Evolutionary conservation across 805 yeast species (phyloP), one percentile per base, ranked within the genome.

Genomic region (Kluyveromyces siamensis): DNA sequence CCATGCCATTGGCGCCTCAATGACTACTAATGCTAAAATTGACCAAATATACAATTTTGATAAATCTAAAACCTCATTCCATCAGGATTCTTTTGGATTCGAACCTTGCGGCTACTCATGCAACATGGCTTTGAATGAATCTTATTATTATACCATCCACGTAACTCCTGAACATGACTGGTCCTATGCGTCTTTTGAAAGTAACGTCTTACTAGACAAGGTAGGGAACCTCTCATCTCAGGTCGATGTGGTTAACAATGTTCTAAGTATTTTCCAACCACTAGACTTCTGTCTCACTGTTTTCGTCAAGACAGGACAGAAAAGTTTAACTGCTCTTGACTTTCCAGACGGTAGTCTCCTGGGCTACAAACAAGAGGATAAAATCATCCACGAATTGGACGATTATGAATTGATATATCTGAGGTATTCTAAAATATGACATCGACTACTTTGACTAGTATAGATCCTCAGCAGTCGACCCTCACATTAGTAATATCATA

Each of bases 111-210:
- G 99, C 8, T 91, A 81, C 61, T 87, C 96, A 2, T 87, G 96
- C 41, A 91, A 91, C 66, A 83, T 95, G 17, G 72, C 90, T 37
- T 65, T 84, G 41, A 72, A 79, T 41, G 77, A 73, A 40, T 74
- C 76, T 56, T 80, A 79, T 60, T 84, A 83, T 64, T 85, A 84
- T 62, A 91, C 97, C 8, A 72, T 90, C 50, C 98, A 93, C 63
- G 86, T 93, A 40, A 93, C 99, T 0, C 98, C 98, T 0, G 98
- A 93, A 63, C 64, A 73, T 19, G 96, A 91, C 37, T 91, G 95
- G 88, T 87, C 96, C 6, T 91, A 91, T 67, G 98, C 98, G 5
- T 86, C 96, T 9, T 93, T 93, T 66, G 98, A 93, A 65, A 81
- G 96, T 18, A 91, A 87, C 65, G 87, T 81, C 39, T 83, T 84